These are phyloP conservation scores for Neurospora sp. DNA, from an alignment of 495 filamentous ascomycete species.

Conservation along the genomic window DNA sequence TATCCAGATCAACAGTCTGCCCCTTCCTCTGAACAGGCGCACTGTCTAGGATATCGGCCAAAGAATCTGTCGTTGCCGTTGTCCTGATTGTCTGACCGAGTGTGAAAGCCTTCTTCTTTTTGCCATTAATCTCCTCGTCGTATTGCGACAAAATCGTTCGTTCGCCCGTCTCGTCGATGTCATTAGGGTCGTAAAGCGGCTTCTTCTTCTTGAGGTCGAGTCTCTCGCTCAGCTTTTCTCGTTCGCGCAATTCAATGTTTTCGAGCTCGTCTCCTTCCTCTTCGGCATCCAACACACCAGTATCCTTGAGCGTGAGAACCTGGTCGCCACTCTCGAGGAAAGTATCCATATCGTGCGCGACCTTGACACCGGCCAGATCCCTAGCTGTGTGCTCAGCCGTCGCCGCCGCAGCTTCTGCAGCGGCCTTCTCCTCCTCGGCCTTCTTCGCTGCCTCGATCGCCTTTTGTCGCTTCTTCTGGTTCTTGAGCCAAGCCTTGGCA, in stretches of 20 bases:
- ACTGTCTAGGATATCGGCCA: constrained; percentile 45
- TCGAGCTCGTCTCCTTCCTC: constrained; percentile 91
- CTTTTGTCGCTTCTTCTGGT: constrained; percentile 83
- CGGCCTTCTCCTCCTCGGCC: constrained; percentile 62
- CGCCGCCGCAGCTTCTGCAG: constrained; percentile 31
- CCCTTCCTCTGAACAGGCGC: constrained; percentile 48
- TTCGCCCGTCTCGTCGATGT: constrained; percentile 55
- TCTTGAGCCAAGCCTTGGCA: constrained; percentile 73
- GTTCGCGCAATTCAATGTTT: constrained; percentile 65
- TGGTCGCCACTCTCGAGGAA: constrained; percentile 76
- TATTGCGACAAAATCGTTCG: constrained; percentile 71
- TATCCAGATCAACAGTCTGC: constrained; percentile 66
- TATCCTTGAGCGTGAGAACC: constrained; percentile 83
- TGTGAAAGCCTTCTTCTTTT: constrained; percentile 82
- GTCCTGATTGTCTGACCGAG: constrained; percentile 65
- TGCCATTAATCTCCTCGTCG: constrained; percentile 89
- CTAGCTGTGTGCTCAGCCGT: constrained; percentile 61
- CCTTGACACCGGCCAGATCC: constrained; percentile 82
- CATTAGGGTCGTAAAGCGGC: constrained; percentile 78
- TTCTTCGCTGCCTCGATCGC: constrained; percentile 72
- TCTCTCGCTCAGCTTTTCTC: constrained; percentile 65
- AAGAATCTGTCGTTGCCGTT: constrained; percentile 52
- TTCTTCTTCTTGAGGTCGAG: constrained; percentile 86
- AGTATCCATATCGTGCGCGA: constrained; percentile 69
- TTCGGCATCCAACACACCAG: constrained; percentile 73